These are phyloP conservation scores for Fraxinus platypoda DNA, from an alignment of 305 asterid species.

Conservation along the genomic window DNA sequence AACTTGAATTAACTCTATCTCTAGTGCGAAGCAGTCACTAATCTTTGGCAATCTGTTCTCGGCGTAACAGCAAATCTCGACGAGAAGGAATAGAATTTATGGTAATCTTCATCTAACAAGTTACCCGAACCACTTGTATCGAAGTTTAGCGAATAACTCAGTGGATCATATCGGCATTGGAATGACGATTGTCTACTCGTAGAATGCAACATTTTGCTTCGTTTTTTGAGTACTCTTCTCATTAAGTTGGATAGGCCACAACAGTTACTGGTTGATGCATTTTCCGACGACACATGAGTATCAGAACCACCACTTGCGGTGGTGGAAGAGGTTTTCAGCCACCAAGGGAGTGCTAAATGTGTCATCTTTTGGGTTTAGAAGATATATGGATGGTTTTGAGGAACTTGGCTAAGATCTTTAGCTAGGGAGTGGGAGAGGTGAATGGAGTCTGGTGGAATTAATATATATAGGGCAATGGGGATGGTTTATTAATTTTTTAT, in stretches of 20 bases:
- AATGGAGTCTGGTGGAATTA: not conserved
- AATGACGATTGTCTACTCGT: constrained; percentile 45
- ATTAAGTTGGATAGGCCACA: constrained; percentile 42
- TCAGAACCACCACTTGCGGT: constrained; percentile 9
- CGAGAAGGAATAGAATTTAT: constrained; percentile 63
- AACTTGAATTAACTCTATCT: not conserved
- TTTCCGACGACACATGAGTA: not conserved
- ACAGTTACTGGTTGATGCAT: constrained; percentile 20
- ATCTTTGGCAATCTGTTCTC: constrained; percentile 27
- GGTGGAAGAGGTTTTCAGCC: constrained; percentile 35
- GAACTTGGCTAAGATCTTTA: not conserved
- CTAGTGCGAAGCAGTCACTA: constrained; percentile 25
- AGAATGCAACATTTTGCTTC: constrained; percentile 32
- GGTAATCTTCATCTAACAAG: constrained; percentile 50
- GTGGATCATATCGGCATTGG: constrained; percentile 69
- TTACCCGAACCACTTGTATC: constrained; percentile 45
- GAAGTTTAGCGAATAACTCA: constrained; percentile 76
- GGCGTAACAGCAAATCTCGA: constrained; percentile 60
- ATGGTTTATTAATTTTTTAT: not conserved
- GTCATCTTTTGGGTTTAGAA: constrained; percentile 26
- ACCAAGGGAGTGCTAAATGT: constrained; percentile 41
- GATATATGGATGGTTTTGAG: constrained; percentile 6
- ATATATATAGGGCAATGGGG: constrained; percentile 16
- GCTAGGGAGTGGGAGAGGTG: constrained; percentile 15
- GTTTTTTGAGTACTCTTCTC: constrained; percentile 33